These are phyloP conservation scores for Ogataea methanolica DNA, from an alignment of 805 yeast species.

Conservation along the genomic window DNA sequence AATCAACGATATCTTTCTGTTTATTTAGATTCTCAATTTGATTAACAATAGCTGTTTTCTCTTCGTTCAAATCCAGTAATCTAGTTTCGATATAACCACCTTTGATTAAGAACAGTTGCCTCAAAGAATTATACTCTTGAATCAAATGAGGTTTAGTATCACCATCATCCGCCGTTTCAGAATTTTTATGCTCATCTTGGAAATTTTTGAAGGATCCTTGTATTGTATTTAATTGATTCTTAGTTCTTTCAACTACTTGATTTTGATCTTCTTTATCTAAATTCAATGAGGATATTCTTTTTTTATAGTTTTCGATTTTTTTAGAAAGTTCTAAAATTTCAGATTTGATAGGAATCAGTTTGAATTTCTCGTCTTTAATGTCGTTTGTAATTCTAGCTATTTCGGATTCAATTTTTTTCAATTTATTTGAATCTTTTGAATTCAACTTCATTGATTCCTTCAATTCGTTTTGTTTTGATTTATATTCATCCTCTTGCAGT, in stretches of 20 bases:
- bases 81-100: constrained; percentile 58
- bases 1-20: constrained; percentile 32
- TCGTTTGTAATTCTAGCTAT: constrained; percentile 33
- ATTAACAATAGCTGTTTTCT: constrained; percentile 25
- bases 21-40: constrained; percentile 34
- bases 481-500: constrained; percentile 3
- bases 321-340: constrained; percentile 44
- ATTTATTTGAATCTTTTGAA: constrained; percentile 40
- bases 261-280: constrained; percentile 52
- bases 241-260: constrained; percentile 35
- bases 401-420: constrained; percentile 36
- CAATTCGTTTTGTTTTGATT: constrained; percentile 15
- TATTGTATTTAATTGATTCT: constrained; percentile 41
- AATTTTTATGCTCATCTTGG: constrained; percentile 5
- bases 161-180: constrained; percentile 6
- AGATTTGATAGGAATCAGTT: constrained; percentile 59
- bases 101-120: constrained; percentile 49
- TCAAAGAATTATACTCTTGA: constrained; percentile 52
- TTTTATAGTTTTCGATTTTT: constrained; percentile 42
- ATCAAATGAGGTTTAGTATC: constrained; percentile 46
- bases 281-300: constrained; percentile 44
- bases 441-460: constrained; percentile 34
- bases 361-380: constrained; percentile 42
- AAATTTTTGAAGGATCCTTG: constrained; percentile 19
- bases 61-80: constrained; percentile 40